Conservation (phyloP, 2,329 filamentous ascomycete genomes). For the Penicillium sp. region DNA sequence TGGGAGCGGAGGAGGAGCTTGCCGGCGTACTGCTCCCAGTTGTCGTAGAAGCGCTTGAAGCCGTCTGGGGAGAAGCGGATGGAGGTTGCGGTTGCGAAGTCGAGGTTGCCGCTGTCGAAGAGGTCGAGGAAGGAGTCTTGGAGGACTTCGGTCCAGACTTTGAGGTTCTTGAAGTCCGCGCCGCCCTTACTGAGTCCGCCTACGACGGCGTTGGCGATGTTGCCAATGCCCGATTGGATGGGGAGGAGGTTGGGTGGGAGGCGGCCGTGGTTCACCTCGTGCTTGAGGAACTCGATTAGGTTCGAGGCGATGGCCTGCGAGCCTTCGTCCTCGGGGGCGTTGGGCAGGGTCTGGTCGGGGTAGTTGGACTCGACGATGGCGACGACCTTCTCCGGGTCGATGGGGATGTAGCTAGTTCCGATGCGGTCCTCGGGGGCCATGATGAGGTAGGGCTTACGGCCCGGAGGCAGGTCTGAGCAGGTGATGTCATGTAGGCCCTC, state of each 20-base stretch:
- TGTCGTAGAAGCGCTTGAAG: conserved; percentile 82
- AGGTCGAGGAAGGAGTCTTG: conserved; percentile 90
- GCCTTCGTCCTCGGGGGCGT: conserved; percentile 63
- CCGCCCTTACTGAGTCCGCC: conserved; percentile 64
- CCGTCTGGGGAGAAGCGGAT: conserved; percentile 86
- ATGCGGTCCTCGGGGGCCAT: conserved; percentile 80
- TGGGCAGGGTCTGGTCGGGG: conserved; percentile 65
- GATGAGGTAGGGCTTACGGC: conserved; percentile 74
- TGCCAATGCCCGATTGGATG: conserved; percentile 80
- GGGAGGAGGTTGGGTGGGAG: conserved; percentile 69
- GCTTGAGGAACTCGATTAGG: conserved; percentile 76
- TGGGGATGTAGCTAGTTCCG: conserved; percentile 69
- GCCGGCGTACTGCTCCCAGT: conserved; percentile 69
- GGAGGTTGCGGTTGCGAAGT: conserved; percentile 82
- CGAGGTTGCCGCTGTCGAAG: conserved; percentile 76
- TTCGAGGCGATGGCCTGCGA: conserved; percentile 67
- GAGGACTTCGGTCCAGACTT: conserved; percentile 87
- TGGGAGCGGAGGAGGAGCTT: conserved; percentile 82
- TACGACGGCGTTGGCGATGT: conserved; percentile 86
- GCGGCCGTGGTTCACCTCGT: conserved; percentile 70
- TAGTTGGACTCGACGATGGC: conserved; percentile 79
- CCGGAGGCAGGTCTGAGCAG: conserved; percentile 73
- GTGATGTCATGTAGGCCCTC: conserved; percentile 86
- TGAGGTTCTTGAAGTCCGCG: conserved; percentile 76
- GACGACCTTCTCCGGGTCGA: conserved; percentile 76